A percentile compares a stretch with the other conserved stretches of the same genome.
These are phyloP conservation scores for Bipolaris zeicola DNA, from an alignment of 2,329 filamentous ascomycete genomes.

Conservation along the genomic window DNA sequence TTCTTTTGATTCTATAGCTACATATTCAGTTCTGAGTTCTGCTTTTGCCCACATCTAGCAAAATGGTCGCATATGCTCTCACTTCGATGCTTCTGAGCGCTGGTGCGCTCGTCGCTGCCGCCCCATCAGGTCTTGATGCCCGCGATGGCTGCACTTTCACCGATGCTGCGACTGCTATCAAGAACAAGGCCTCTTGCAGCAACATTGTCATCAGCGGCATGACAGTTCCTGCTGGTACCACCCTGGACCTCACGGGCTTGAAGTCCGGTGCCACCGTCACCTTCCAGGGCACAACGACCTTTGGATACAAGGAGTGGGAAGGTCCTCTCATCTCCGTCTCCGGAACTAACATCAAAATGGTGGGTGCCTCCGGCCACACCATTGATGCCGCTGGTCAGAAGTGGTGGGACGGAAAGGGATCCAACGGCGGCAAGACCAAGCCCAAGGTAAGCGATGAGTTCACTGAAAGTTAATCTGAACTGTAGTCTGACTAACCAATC, in stretches of 20 bases:
- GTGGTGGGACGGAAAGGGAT: slow-evolving; percentile 58
- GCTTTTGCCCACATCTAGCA: slow-evolving; percentile 16
- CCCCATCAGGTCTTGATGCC: slow-evolving; percentile 36
- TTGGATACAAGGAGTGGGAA: slow-evolving; percentile 68
- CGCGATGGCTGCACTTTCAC: slow-evolving; percentile 62
- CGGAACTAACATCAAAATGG: slow-evolving; percentile 64
- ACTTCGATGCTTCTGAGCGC: slow-evolving; percentile 33
- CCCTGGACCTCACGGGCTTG: slow-evolving; percentile 63
- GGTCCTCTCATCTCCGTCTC: slow-evolving; percentile 68
- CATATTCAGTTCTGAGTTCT: slow-evolving; percentile 17
- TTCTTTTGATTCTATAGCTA: slow-evolving; percentile 2
- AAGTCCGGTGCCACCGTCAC: slow-evolving; percentile 60
- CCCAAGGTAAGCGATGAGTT: slow-evolving; percentile 32
- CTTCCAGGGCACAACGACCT: slow-evolving; percentile 70
- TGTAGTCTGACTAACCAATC: slow-evolving; percentile 34
- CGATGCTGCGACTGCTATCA: slow-evolving; percentile 55
- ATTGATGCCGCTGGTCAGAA: slow-evolving; percentile 62
- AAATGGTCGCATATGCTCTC: slow-evolving; percentile 30
- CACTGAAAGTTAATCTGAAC: no score
- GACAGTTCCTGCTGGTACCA: slow-evolving; percentile 62
- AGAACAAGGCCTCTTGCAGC: slow-evolving; percentile 59
- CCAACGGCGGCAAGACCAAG: slow-evolving; percentile 54
- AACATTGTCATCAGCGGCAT: slow-evolving; percentile 61
- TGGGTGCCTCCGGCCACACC: slow-evolving; percentile 60
- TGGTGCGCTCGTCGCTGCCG: slow-evolving; percentile 39